Percentiles rank a stretch among this genome's conserved stretches.
These are phyloP conservation scores for Metschnikowia shivogae DNA, from an alignment of 805 yeast genomes.

Conservation along the genomic window DNA sequence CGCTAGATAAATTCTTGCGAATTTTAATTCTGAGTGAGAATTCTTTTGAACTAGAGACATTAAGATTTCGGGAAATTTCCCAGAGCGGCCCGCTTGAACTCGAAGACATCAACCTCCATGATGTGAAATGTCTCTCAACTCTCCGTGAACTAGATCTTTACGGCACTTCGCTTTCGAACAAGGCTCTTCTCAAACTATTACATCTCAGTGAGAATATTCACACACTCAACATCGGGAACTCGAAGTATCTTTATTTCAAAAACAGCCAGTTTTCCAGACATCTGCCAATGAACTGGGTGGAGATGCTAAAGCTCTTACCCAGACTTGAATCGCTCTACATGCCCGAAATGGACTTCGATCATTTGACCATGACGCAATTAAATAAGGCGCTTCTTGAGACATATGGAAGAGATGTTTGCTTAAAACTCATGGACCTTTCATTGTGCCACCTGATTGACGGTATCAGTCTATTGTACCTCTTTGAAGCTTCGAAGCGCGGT, in stretches of 20 bases:
- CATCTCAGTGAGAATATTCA: slow-evolving; percentile 7
- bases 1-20: slow-evolving; percentile 26
- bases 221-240: slow-evolving; percentile 14
- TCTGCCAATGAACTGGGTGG: slow-evolving; percentile 8
- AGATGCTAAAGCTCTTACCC: slow-evolving; percentile 17
- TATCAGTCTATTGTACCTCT: slow-evolving; percentile 33
- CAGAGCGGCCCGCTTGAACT: slow-evolving; percentile 21
- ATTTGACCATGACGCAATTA: slow-evolving; percentile 28
- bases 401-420: slow-evolving; percentile 15
- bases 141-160: slow-evolving; percentile 30
- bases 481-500: slow-evolving; percentile 15
- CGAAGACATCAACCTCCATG: slow-evolving; percentile 22
- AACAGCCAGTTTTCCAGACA: slow-evolving; percentile 12
- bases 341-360: slow-evolving; percentile 36
- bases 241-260: slow-evolving; percentile 10
- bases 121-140: slow-evolving; percentile 22
- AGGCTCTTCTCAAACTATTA: slow-evolving; percentile 13
- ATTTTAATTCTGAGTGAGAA: slow-evolving; percentile 29
- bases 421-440: slow-evolving; percentile 34
- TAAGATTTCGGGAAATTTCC: slow-evolving; percentile 30
- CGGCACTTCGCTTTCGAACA: slow-evolving; percentile 11
- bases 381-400: slow-evolving; percentile 21
- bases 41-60: slow-evolving; percentile 20
- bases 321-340: slow-evolving; percentile 22
- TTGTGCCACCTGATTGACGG: slow-evolving; percentile 34